Evolutionary conservation across 176 grass and related monocot species (phyloP).

Genomic region (Hordeum marinum): DNA sequence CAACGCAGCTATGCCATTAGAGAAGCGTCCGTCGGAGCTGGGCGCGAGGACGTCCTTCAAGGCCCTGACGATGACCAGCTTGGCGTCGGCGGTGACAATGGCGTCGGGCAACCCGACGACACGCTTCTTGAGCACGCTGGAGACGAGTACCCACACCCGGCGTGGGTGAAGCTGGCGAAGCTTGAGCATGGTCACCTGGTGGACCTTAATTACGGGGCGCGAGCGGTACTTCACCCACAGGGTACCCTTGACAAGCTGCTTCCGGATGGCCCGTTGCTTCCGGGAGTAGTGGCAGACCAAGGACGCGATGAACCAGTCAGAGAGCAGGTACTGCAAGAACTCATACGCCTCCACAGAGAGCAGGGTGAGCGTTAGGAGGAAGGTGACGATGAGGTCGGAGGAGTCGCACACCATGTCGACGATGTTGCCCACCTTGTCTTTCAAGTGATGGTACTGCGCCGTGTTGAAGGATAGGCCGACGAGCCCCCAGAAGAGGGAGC

Average conservation of each 20-base stretch:
- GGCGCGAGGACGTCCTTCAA: not conserved
- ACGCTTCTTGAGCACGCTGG: not conserved
- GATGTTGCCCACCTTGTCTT: not conserved
- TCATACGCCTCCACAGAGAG: conserved; percentile 17
- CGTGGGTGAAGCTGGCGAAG: not conserved
- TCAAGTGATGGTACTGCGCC: not conserved
- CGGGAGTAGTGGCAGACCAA: not conserved
- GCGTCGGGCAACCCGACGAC: not conserved
- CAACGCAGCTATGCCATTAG: not conserved
- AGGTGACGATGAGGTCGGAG: conserved; percentile 26
- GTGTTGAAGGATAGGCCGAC: not conserved
- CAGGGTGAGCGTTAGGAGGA: conserved; percentile 22
- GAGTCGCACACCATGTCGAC: conserved; percentile 13
- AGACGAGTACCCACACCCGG: conserved; percentile 4
- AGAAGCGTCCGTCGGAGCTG: not conserved
- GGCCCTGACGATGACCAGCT: not conserved
- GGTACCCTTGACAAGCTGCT: not conserved
- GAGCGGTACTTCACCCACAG: not conserved
- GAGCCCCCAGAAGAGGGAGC: not conserved
- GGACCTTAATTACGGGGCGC: not conserved
- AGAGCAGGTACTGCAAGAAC: conserved; percentile 10
- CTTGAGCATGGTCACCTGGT: conserved; percentile 21
- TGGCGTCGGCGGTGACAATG: not conserved
- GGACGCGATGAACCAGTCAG: conserved; percentile 14
- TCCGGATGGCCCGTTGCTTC: not conserved